Evolutionary conservation across 1,139 yeast species (phyloP), one percentile per base, ranked within the genome.

Genomic region (Wickerhamiella infanticola): DNA sequence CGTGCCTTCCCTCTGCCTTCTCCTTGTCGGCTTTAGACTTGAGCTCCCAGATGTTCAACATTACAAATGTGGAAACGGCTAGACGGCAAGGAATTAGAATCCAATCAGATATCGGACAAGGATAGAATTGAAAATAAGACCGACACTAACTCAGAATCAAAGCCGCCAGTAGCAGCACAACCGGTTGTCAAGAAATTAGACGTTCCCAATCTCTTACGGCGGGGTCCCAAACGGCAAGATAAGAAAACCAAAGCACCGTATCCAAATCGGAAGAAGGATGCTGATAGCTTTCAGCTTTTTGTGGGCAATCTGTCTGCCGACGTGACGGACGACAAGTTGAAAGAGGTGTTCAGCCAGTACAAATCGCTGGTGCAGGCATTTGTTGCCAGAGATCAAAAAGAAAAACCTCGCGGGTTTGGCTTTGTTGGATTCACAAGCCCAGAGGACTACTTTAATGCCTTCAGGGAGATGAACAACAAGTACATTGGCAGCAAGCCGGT

Each of bases 401-500:
- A 64, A 6, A 78, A 5, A 11, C 51, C 53, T 24, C 45, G 43
- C 27, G 88, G 90, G 3, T 81, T 65, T 55, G 90, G 86, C 3
- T 81, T 81, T 59, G 80, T 81, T 24, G 75, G 83, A 1, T 81
- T 81, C 60, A 65, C 65, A 2, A 69, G 68, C 49, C 63, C 85
- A 0, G 75, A 76, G 31, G 88, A 65, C 47, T 81, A 79, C 56
- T 66, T 81, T 50, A 64, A 65, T 44, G 86, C 90, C 3, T 81
- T 79, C 62, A 78, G 76, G 56, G 83, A 79, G 54, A 73, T 80
- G 77, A 79, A 81, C 58, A 82, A 84, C 39, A 79, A 80, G 58
- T 81, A 79, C 54, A 70, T 82, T 42, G 94, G 93, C 0, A 74
- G 72, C 52, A 80, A 78, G 53, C 93, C 93, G 0, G 77, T 81